Percentiles rank a stretch among this genome's conserved stretches.
These are phyloP conservation scores for Ceratocystis destructans DNA, from an alignment of 2,329 filamentous ascomycete genomes.

Conservation along the genomic window DNA sequence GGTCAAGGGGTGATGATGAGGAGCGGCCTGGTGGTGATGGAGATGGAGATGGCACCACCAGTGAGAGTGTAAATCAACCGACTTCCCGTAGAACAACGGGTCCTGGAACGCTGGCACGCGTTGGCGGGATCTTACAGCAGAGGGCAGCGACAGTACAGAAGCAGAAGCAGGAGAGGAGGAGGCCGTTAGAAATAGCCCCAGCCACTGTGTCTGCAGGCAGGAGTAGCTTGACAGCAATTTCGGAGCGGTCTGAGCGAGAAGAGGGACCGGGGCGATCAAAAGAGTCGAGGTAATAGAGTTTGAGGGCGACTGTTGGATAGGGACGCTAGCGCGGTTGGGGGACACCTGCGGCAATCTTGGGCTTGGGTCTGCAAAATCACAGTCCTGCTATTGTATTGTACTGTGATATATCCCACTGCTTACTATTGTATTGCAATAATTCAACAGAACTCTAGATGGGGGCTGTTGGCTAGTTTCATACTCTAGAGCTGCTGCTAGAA, in stretches of 20 bases:
- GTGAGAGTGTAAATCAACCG: background rate
- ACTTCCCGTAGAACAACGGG: background rate
- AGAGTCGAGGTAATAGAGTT: background rate
- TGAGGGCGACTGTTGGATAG: no score
- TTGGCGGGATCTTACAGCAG: background rate
- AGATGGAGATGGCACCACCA: background rate
- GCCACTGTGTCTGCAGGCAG: background rate
- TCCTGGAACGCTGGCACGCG: background rate
- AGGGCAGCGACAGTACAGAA: background rate
- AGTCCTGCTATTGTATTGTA: no score
- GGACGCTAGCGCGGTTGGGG: no score
- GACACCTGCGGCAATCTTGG: no score
- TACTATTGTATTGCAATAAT: no score
- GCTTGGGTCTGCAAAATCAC: no score
- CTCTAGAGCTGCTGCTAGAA: no score
- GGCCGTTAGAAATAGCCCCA: background rate
- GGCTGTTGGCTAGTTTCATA: no score
- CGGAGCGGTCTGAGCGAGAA: background rate
- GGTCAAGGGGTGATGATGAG: background rate
- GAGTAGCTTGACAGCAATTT: slow-evolving; percentile 1
- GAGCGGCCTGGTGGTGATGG: no score
- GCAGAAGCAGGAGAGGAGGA: background rate
- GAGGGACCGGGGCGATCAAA: background rate
- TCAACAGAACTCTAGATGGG: no score
- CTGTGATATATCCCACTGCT: no score